Conservation (phyloP, 352 stramenopile species). For the Phytophthora sp. region DNA sequence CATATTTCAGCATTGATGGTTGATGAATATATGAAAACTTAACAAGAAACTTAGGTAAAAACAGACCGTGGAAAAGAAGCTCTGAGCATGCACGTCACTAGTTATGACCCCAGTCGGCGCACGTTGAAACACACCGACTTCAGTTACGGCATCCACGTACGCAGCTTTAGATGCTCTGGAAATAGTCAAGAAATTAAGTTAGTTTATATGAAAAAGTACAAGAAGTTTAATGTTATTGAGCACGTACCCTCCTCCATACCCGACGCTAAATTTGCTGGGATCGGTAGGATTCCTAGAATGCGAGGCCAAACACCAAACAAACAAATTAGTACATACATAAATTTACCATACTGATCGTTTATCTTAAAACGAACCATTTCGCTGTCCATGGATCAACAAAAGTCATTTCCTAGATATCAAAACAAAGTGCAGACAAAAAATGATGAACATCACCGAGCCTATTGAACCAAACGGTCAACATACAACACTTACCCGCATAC, state of each 20-base stretch:
- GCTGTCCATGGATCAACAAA: constrained; percentile 42
- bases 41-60: not conserved
- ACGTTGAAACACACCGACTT: constrained; percentile 4
- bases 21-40: not conserved
- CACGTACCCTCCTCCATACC: constrained; percentile 37
- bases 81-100: constrained; percentile 54
- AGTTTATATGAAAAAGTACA: too few relatives aligned
- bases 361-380: constrained; percentile 32
- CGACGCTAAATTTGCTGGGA: constrained; percentile 37
- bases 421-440: not conserved
- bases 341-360: not conserved
- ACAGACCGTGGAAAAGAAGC: constrained; percentile 43
- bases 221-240: not conserved
- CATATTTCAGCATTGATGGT: not conserved
- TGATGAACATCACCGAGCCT: not conserved
- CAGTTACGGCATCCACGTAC: constrained; percentile 29
- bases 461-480: not conserved
- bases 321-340: not conserved
- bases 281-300: constrained; percentile 31
- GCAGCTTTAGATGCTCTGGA: constrained; percentile 24
- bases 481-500: constrained; percentile 17
- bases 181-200: too few relatives aligned
- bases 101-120: constrained; percentile 38
- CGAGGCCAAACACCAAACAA: not conserved
- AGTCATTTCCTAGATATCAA: constrained; percentile 15